Conservation (phyloP, 495 filamentous ascomycete genomes). For the Aspergillus saccharolyticus region DNA sequence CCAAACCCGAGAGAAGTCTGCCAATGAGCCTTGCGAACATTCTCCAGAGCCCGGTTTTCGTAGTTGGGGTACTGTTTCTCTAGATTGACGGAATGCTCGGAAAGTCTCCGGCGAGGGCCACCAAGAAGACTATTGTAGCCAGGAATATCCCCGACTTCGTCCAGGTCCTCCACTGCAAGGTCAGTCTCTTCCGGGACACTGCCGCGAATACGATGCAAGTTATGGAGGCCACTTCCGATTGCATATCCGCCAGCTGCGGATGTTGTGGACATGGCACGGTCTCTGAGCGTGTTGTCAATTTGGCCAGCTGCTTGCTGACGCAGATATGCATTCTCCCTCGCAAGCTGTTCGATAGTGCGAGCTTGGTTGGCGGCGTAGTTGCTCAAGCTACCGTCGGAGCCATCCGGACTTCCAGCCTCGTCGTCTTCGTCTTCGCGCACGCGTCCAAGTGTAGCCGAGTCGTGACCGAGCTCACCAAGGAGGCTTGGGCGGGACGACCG, state of each 20-base stretch:
- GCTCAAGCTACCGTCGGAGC: slow-evolving; percentile 53
- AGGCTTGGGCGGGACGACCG: slow-evolving; percentile 82
- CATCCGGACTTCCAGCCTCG: slow-evolving; percentile 59
- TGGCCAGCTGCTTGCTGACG: slow-evolving; percentile 59
- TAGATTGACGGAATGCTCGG: slow-evolving; percentile 55
- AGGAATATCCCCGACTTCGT: slow-evolving; percentile 57
- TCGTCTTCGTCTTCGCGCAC: slow-evolving; percentile 82
- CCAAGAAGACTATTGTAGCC: slow-evolving; percentile 39
- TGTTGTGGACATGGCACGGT: slow-evolving; percentile 53
- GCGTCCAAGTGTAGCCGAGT: slow-evolving; percentile 65
- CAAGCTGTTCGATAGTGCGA: slow-evolving; percentile 67
- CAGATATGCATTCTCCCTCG: slow-evolving; percentile 66
- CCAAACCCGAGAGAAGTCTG: slow-evolving; percentile 80
- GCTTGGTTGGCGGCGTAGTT: slow-evolving; percentile 55
- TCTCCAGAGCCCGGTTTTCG: slow-evolving; percentile 73
- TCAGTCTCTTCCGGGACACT: slow-evolving; percentile 65
- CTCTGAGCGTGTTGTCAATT: slow-evolving; percentile 56
- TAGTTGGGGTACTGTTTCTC: slow-evolving; percentile 51
- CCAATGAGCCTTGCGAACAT: slow-evolving; percentile 79
- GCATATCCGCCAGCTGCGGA: slow-evolving; percentile 38
- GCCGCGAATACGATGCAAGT: slow-evolving; percentile 58
- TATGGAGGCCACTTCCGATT: slow-evolving; percentile 47
- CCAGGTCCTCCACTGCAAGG: slow-evolving; percentile 64
- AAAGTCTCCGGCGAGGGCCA: slow-evolving; percentile 51
- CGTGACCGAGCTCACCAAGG: slow-evolving; percentile 71